Percentiles rank a stretch among this genome's conserved stretches.
These are phyloP conservation scores for Grosmannia huntii DNA, from an alignment of 2,329 filamentous ascomycete genomes.

Conservation along the genomic window DNA sequence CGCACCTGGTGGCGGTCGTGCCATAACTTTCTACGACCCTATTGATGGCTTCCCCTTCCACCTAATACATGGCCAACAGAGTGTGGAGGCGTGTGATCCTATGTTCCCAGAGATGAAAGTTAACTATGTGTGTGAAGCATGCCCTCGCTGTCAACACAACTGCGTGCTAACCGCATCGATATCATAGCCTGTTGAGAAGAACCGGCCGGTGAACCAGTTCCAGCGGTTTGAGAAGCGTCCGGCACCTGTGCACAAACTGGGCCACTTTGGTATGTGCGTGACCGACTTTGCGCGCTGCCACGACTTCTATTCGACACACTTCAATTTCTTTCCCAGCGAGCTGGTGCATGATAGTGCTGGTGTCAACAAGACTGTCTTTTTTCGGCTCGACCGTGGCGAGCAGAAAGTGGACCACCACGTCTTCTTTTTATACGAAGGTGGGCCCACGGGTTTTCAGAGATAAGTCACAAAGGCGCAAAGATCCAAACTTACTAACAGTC, in stretches of 20 bases:
- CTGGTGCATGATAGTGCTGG: slow-evolving; percentile 24
- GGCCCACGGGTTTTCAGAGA: neutral
- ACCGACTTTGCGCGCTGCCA: slow-evolving; percentile 34
- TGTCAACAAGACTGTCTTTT: slow-evolving; percentile 30
- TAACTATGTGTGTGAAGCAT: slow-evolving; percentile 24
- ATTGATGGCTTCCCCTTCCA: slow-evolving; percentile 46
- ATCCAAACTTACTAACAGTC: neutral
- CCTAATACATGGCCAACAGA: slow-evolving; percentile 40
- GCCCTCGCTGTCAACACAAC: neutral
- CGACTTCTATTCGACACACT: slow-evolving; percentile 35
- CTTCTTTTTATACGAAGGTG: slow-evolving; percentile 35
- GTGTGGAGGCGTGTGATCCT: slow-evolving; percentile 25
- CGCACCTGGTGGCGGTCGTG: slow-evolving; percentile 40
- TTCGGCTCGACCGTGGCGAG: slow-evolving; percentile 29
- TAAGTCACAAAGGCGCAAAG: too few relatives aligned
- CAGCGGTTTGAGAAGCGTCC: slow-evolving; percentile 36
- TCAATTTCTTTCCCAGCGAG: slow-evolving; percentile 40
- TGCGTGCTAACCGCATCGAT: neutral
- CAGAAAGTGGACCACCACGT: slow-evolving; percentile 36
- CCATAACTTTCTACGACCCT: slow-evolving; percentile 38
- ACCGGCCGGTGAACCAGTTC: slow-evolving; percentile 33
- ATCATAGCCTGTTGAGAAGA: slow-evolving; percentile 34
- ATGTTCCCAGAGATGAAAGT: slow-evolving; percentile 28
- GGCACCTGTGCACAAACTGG: slow-evolving; percentile 33
- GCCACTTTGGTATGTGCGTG: slow-evolving; percentile 41